These are phyloP conservation scores for Actinomucor elegans DNA, from an alignment of 371 early-diverging fungal species.

Conservation along the genomic window DNA sequence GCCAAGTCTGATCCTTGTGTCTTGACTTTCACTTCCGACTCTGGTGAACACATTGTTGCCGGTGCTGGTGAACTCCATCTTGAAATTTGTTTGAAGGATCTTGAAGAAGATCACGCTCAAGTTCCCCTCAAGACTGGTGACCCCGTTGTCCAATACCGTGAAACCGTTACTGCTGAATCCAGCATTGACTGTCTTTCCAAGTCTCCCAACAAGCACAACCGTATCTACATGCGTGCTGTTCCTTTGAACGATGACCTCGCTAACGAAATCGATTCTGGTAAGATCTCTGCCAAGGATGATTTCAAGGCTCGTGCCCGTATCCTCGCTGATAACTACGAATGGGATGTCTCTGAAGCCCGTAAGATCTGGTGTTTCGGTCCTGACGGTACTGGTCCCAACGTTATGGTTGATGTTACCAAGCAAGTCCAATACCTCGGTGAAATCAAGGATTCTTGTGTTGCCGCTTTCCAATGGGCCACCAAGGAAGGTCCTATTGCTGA, in stretches of 20 bases:
- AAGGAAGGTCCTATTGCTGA: slow-evolving; percentile 89
- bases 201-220: slow-evolving; percentile 99
- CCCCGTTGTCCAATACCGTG: slow-evolving; percentile 98
- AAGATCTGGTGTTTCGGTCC: slow-evolving; percentile 99
- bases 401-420: slow-evolving; percentile 97
- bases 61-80: slow-evolving; percentile 99
- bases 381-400: slow-evolving; percentile 93
- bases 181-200: slow-evolving; percentile 88
- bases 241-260: slow-evolving; percentile 92
- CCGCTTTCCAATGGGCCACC: slow-evolving; percentile 96
- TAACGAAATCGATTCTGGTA: slow-evolving; percentile 86
- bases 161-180: slow-evolving; percentile 92
- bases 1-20: slow-evolving; percentile 99
- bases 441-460: slow-evolving; percentile 98
- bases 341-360: slow-evolving; percentile 98
- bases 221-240: slow-evolving; percentile 98
- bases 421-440: slow-evolving; percentile 98
- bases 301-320: slow-evolving; percentile 95
- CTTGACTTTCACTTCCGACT: slow-evolving; percentile 88
- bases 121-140: slow-evolving; percentile 94
- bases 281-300: slow-evolving; percentile 92
- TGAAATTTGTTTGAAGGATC: slow-evolving; percentile 99
- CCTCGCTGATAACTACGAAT: slow-evolving; percentile 90
- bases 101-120: slow-evolving; percentile 99
- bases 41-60: slow-evolving; percentile 99